phyloP scores from a whole-genome alignment of 768 basidiomycete species.

The Exsudoporus frostii region DNA sequence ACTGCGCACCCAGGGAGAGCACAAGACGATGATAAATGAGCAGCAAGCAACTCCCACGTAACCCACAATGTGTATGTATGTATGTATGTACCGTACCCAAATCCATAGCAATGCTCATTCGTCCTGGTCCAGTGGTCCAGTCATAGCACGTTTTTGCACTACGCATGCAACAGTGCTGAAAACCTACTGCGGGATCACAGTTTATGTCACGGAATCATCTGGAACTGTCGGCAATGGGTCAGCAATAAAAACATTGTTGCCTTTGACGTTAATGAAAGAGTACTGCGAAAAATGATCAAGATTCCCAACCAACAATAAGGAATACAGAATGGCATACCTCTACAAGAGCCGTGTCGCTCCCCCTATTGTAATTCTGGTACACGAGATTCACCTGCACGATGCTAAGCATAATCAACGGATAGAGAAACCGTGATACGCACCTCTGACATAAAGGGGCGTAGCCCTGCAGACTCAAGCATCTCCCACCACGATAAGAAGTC shows the following conservation, averaged over 20 bases:
- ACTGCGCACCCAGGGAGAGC: no score
- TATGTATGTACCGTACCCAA: slow-evolving; percentile 20
- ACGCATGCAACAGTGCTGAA: background rate
- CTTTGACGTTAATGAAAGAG: slow-evolving; percentile 53
- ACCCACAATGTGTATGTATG: slow-evolving; percentile 1
- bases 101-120: slow-evolving; percentile 16
- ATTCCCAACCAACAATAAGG: background rate
- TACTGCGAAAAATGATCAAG: slow-evolving; percentile 34
- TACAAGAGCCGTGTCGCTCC: slow-evolving; percentile 43
- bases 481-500: slow-evolving; percentile 46
- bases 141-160: background rate
- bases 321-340: slow-evolving; percentile 37
- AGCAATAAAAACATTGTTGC: slow-evolving; percentile 45
- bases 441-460: slow-evolving; percentile 48
- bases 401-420: background rate
- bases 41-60: background rate
- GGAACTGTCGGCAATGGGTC: slow-evolving; percentile 13
- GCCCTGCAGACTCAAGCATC: slow-evolving; percentile 43
- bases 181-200: background rate
- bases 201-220: slow-evolving; percentile 14
- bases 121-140: background rate
- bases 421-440: slow-evolving; percentile 10
- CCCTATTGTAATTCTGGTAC: slow-evolving; percentile 54
- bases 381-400: slow-evolving; percentile 50
- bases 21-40: background rate